These are phyloP conservation scores for Musa troglodytarum DNA, from an alignment of 176 grass and related monocot genomes.

Conservation along the genomic window DNA sequence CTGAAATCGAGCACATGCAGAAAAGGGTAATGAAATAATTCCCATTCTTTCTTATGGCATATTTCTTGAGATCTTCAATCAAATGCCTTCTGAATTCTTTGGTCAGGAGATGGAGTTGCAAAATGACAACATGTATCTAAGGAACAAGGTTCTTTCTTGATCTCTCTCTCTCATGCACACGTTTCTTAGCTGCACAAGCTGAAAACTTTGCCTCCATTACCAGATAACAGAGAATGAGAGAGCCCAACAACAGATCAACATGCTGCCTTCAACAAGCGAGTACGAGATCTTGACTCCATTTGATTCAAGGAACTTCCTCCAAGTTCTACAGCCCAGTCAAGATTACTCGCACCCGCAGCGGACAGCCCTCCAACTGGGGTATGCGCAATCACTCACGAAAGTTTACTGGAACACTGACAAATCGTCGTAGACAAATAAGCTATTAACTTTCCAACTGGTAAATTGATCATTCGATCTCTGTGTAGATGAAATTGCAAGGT, in stretches of 20 bases:
- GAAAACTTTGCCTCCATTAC: conserved; percentile 4
- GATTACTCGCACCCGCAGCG: conserved; percentile 52
- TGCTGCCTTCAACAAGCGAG: conserved; percentile 46
- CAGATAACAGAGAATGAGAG: conserved; percentile 65
- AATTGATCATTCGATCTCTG: no score
- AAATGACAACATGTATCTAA: conserved; percentile 51
- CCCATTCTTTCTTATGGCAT: background rate
- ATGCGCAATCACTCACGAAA: background rate
- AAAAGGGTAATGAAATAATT: conserved; percentile 38
- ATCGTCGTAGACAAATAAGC: no score
- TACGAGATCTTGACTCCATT: conserved; percentile 46
- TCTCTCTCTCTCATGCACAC: background rate
- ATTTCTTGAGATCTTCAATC: background rate
- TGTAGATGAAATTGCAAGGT: no score
- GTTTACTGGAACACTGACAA: no score
- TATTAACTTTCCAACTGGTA: no score
- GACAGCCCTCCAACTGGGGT: conserved; percentile 51
- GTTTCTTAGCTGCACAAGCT: background rate
- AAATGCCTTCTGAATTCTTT: background rate
- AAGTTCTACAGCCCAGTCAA: conserved; percentile 54
- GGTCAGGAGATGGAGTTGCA: conserved; percentile 56
- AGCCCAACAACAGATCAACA: conserved; percentile 63
- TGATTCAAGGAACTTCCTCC: conserved; percentile 65
- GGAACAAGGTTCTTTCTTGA: conserved; percentile 33
- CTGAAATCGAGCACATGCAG: conserved; percentile 50